Percentiles rank a stretch among this genome's conserved stretches.
Conservation (phyloP, 257 asterid species). For the Nicotiana attenuata region DNA sequence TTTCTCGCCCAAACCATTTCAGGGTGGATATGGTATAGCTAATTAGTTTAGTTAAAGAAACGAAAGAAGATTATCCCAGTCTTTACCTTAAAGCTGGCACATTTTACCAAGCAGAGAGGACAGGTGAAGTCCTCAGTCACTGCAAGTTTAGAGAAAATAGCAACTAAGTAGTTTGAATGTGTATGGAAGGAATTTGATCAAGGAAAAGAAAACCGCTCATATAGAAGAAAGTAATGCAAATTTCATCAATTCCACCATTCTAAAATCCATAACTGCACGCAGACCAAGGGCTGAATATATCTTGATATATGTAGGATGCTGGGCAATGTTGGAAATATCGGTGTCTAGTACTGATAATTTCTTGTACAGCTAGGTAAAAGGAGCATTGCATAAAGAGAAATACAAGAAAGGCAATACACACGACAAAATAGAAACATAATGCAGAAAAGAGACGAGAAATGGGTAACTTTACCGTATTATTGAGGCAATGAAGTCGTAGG, state of each 20-base stretch:
- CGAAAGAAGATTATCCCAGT: conserved; percentile 15
- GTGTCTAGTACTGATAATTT: background rate
- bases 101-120: conserved; percentile 96
- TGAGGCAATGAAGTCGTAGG: conserved; percentile 69
- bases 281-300: background rate
- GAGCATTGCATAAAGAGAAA: background rate
- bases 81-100: conserved; percentile 89
- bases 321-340: background rate
- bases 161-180: conserved; percentile 18
- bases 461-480: conserved; percentile 48
- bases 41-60: conserved; percentile 1
- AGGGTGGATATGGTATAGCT: background rate
- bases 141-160: conserved; percentile 31
- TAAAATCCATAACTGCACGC: background rate
- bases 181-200: background rate
- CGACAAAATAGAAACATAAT: background rate
- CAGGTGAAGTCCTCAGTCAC: conserved; percentile 98
- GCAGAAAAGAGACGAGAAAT: background rate
- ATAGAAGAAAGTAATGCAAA: background rate
- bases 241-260: conserved; percentile 7
- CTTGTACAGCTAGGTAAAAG: background rate
- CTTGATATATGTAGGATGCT: background rate
- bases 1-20: background rate
- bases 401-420: background rate
- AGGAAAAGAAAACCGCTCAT: background rate